Percentiles rank a stretch among this genome's conserved stretches.
These are phyloP conservation scores for Colletotrichum magnum DNA, from an alignment of 2,329 filamentous ascomycete genomes.

Conservation along the genomic window DNA sequence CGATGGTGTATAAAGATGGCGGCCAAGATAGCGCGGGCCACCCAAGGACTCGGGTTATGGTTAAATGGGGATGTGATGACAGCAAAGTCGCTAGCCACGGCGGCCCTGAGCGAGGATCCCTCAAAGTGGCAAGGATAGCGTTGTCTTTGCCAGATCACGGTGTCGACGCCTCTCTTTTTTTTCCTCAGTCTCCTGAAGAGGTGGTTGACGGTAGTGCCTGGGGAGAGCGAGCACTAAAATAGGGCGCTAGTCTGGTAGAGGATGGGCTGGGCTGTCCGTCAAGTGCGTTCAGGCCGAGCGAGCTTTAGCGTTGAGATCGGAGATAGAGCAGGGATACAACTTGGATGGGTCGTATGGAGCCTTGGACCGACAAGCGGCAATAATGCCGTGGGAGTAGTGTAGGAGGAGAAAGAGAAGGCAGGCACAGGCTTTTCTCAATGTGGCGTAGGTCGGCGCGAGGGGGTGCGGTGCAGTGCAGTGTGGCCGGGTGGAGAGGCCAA, in stretches of 20 bases:
- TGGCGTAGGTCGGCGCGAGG: conserved; percentile 8
- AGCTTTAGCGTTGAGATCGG: conserved; percentile 41
- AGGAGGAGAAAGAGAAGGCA: background rate
- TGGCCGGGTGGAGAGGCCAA: conserved; percentile 17
- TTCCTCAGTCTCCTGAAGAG: conserved; percentile 30
- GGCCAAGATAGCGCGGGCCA: conserved; percentile 43
- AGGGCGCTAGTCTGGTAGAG: conserved; percentile 41
- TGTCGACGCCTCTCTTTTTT: conserved; percentile 38
- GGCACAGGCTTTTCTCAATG: conserved; percentile 18
- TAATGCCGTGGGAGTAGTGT: conserved; percentile 19
- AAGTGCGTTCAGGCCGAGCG: conserved; percentile 40
- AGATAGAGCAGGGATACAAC: conserved; percentile 38
- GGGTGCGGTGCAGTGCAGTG: conserved; percentile 12
- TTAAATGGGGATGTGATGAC: conserved; percentile 43
- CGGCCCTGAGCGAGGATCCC: conserved; percentile 43
- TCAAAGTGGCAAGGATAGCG: conserved; percentile 42
- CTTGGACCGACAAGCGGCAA: conserved; percentile 35
- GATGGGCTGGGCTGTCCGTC: conserved; percentile 42
- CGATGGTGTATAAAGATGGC: conserved; percentile 43
- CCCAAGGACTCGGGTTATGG: conserved; percentile 43
- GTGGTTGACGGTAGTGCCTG: conserved; percentile 39
- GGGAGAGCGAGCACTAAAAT: conserved; percentile 43
- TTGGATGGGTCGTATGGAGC: conserved; percentile 36
- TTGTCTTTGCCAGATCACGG: conserved; percentile 42
- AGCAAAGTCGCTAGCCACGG: conserved; percentile 42